These are phyloP conservation scores for Nakataea oryzae DNA, from an alignment of 2,329 filamentous ascomycete species.

Conservation along the genomic window DNA sequence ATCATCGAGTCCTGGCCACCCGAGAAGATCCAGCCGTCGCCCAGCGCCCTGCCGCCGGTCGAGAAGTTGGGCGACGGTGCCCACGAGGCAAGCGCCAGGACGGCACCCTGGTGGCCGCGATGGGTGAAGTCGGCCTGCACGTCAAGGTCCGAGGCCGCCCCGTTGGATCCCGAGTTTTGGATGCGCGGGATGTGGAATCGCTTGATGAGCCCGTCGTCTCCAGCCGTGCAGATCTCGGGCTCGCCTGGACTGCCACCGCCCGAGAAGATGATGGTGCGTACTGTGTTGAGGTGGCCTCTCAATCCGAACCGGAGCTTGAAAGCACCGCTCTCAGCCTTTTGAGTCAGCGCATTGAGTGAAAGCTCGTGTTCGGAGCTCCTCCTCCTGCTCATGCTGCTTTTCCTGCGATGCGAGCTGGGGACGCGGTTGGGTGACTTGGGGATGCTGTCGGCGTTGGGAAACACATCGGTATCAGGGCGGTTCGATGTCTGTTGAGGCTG, in stretches of 20 bases:
- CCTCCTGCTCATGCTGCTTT: conserved; percentile 66
- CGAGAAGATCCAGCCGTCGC: conserved; percentile 97
- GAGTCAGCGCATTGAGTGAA: conserved; percentile 33
- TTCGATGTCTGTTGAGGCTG: conserved; percentile 32
- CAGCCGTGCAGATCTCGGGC: conserved; percentile 91
- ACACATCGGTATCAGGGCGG: conserved; percentile 79
- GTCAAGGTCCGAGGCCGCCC: conserved; percentile 66
- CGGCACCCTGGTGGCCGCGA: conserved; percentile 81
- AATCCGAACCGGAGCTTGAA: conserved; percentile 93
- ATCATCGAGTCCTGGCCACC: conserved; percentile 91
- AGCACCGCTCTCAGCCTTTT: conserved; percentile 59
- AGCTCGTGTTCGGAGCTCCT: conserved; percentile 59
- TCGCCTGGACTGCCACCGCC: conserved; percentile 91
- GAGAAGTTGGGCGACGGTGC: conserved; percentile 81
- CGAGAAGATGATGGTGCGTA: conserved; percentile 91
- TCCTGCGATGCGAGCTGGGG: conserved; percentile 62
- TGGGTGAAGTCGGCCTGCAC: conserved; percentile 93
- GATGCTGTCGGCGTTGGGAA: conserved; percentile 70
- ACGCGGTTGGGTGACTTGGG: conserved; percentile 71
- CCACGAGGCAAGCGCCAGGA: conserved; percentile 79
- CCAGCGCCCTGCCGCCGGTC: conserved; percentile 75
- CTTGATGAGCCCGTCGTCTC: conserved; percentile 93
- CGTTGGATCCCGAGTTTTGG: conserved; percentile 28
- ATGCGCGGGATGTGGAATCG: conserved; percentile 91
- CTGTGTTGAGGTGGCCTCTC: conserved; percentile 84